Evolutionary conservation across 768 basidiomycete genomes (phyloP), one percentile per base, ranked within the genome.

Genomic region (Ephemerocybe angulata): DNA sequence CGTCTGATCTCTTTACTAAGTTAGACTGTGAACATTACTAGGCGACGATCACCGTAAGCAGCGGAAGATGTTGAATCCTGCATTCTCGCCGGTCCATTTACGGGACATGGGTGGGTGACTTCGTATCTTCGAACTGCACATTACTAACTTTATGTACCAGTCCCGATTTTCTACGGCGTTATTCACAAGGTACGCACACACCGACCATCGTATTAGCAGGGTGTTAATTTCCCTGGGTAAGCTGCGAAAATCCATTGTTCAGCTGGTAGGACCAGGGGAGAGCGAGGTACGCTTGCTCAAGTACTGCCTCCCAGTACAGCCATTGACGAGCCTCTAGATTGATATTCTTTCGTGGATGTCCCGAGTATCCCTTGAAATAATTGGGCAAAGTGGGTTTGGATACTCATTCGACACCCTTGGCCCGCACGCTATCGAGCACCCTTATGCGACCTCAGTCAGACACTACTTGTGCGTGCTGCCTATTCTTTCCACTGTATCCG

Each of bases 311-410:
- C 21, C 38, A 13, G 38, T 41, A 41, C 7, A 41, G 10, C 7
- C n/a, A 6, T 19, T 5, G 6, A 41, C 38, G 15, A 13, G 7
- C 38, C 38, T 41, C 43, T 43, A 74, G 70, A 57, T 76, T 37
- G 72, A 76, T 50, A 33, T 72, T 8, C 44, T 65, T 11, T 51
- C 62, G 12, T 76, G 75, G 73, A 68, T 70, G 62, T 60, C 73
- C 19, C 70, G 79, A 8, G 68, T 72, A 19, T 77, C 79, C 19
- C 67, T 81, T 11, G 79, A 82, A 55, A 64, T 80, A 40, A 72
- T 82, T 40, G 78, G 76, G 3, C 78, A 76, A 64, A 73, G 73
- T 17, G 78, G 80, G 3, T 67, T 82, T 27, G 76, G 76, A 6
- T 66, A 69, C 44, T 74, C 73, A n/a, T 77, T 78, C 38, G 76